Evolutionary conservation across 345 rosid genomes (phyloP), one percentile per base, ranked within the genome.

Genomic region (Syzygium oleosum): DNA sequence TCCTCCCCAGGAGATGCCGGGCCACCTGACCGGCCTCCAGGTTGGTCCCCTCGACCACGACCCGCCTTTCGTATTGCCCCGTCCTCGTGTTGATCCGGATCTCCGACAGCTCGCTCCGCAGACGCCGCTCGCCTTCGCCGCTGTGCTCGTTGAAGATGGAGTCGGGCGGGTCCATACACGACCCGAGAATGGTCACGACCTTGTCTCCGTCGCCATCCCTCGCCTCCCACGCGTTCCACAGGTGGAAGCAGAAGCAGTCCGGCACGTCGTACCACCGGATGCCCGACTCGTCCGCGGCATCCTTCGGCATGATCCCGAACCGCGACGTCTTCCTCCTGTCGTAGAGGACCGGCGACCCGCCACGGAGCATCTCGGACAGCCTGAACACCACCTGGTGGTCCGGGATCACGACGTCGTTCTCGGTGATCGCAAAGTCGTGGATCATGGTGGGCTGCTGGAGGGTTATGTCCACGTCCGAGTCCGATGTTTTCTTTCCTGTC

Each of bases 191-290:
- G 2, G 91, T 92, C 3, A 94, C 68, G 46, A 89, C 88, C 51
- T 91, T 88, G 38, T 92, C 94, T 9, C 94, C 94, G 5, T 85
- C 84, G 3, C 84, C 88, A 6, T 88, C 85, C 31, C 1, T 88
- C 88, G 94, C 98, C 77, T 96, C 98, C 99, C 99, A 95, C 31
- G 97, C 94, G 83, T 95, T 96, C 94, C 93, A 95, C 31, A 95
- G 84, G 91, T 96, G 98, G 88, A 96, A 94, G 88, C 97, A 95
- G 58, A 95, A 95, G 55, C 94, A 93, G 84, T 87, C 88, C 2
- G 96, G 95, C 27, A 91, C 95, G 12, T 93, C 92, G 22, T 95
- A 41, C 98, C 98, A 95, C 56, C 17, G 87, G 27, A 95, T 91
- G 21, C 85, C 87, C 2, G 94, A 93, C 9, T 91, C 94, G 54